A percentile compares a stretch with the other conserved stretches of the same genome.
Evolutionary conservation across 352 stramenopile genomes (phyloP).

Genomic region (Elongisporangium undulatum): DNA sequence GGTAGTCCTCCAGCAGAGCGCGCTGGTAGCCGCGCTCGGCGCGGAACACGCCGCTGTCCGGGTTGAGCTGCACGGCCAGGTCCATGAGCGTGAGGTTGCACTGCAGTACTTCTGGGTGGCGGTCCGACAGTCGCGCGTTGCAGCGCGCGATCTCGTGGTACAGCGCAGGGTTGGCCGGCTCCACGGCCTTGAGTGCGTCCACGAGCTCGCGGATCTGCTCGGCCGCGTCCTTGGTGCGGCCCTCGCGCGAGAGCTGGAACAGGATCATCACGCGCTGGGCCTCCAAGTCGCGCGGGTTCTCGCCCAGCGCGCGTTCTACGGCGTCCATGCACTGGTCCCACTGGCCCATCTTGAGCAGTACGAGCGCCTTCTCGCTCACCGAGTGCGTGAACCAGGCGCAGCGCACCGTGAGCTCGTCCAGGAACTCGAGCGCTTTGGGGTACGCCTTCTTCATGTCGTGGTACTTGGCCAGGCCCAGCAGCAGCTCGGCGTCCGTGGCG

Average conservation of each 20-base stretch:
- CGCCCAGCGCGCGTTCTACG: constrained; percentile 58
- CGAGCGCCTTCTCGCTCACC: constrained; percentile 74
- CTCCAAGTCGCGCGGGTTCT: constrained; percentile 69
- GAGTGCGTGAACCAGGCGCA: constrained; percentile 82
- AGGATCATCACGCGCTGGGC: constrained; percentile 63
- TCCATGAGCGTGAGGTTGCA: constrained; percentile 68
- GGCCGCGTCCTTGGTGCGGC: constrained; percentile 44
- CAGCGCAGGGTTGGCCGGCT: constrained; percentile 66
- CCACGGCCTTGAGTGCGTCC: constrained; percentile 60
- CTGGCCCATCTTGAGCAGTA: constrained; percentile 79
- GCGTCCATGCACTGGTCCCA: constrained; percentile 86
- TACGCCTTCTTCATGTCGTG: constrained; percentile 75
- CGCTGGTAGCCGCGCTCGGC: constrained; percentile 82
- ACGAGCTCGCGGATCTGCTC: constrained; percentile 56
- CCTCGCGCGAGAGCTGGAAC: constrained; percentile 63
- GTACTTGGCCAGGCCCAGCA: constrained; percentile 71
- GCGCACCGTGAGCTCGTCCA: constrained; percentile 76
- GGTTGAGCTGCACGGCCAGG: constrained; percentile 56
- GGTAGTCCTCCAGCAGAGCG: constrained; percentile 63
- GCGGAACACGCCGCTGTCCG: constrained; percentile 53
- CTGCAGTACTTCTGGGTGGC: constrained; percentile 61
- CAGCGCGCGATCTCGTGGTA: constrained; percentile 61
- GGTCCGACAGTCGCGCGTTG: constrained; percentile 59
- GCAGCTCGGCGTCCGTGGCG: constrained; percentile 55
- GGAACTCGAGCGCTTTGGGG: constrained; percentile 48